These are phyloP conservation scores for Prosopis cineraria DNA, from an alignment of 306 rosid species.

Conservation along the genomic window DNA sequence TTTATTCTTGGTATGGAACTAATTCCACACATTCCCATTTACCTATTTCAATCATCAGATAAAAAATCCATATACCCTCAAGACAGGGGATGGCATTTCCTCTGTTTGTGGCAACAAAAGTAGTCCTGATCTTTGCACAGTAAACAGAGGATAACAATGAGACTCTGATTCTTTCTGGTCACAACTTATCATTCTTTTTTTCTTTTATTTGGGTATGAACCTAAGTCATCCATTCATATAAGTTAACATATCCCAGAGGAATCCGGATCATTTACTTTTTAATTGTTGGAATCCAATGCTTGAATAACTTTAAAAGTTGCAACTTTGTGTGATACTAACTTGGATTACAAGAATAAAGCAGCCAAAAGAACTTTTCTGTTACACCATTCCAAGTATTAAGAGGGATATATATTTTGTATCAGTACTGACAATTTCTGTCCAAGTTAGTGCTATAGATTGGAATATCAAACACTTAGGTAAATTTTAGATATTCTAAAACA, in stretches of 20 bases:
- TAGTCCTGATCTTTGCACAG: constrained; percentile 16
- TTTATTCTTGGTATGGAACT: constrained; percentile 2
- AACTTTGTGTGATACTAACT: constrained; percentile 22
- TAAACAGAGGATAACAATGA: constrained; percentile 6
- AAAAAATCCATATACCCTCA: background rate
- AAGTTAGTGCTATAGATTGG: constrained; percentile 36
- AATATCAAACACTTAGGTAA: constrained; percentile 21
- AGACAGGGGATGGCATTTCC: constrained; percentile 30
- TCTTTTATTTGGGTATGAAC: background rate
- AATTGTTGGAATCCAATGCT: constrained; percentile 50
- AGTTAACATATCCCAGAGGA: constrained; percentile 35
- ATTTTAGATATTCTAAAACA: constrained; percentile 32
- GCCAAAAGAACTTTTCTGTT: constrained; percentile 27
- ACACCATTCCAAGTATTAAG: constrained; percentile 12
- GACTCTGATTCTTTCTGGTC: background rate
- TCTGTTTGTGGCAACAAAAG: constrained; percentile 24
- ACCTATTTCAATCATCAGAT: background rate
- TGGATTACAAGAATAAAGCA: constrained; percentile 42
- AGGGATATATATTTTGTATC: background rate
- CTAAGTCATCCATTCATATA: constrained; percentile 21
- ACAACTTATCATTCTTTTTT: constrained; percentile 15
- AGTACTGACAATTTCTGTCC: constrained; percentile 18
- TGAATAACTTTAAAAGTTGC: constrained; percentile 26
- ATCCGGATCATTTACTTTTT: constrained; percentile 35
- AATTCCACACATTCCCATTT: constrained; percentile 8